Base-by-base conservation (phyloP, 2,329 filamentous ascomycete genomes). In the Dichotomopilus funicola region DNA sequence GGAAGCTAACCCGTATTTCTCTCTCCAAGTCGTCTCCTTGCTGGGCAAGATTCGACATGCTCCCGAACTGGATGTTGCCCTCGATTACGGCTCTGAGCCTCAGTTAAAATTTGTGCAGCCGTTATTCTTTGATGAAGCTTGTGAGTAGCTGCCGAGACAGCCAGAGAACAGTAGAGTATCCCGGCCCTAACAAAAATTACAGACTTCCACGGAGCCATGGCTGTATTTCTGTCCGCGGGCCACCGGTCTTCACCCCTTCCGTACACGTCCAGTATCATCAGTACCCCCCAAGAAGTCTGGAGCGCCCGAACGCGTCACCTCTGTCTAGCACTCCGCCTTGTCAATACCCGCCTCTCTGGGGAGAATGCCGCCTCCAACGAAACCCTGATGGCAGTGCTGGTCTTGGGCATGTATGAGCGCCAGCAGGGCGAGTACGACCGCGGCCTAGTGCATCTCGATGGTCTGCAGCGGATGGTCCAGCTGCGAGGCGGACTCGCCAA, bases 191-290 rank as follows among this genome's bases (percentile, higher is more conserved):
- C 13, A 8, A 31, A 31, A 33, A 4, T 34, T 27, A 3, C 41
- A 67, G 66, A 63, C 51, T 69, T 69, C 57, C 67, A 70, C 52
- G 60, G 62, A 31, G 54, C 62, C 5, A 54, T 69, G 31, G 67
- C 69, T 11, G 47, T 38, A 7, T 51, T 50, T 13, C 43, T 58
- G 7, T 31, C 53, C 11, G 38, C 34, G 2, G 31, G 51, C 3
- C 33, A 38, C 13, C 6, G 11, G 11, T n/a, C 33, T 33, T 6
- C 37, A 6, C 27, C 19, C 2, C 35, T 12, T 10, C 7, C 41
- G 19, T n/a, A 7, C 27, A 37, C 31, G 1, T 36, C 35, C 8
- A n/a, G 5, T 12, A 5, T n/a, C 5, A 27, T 27, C 19, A 27
- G 19, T 8, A 12, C 37, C 37, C 37, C 9, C 42, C 37, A 51